Conservation (phyloP, 176 grass and related monocot species). For the Eremochloa ophiuroides region DNA sequence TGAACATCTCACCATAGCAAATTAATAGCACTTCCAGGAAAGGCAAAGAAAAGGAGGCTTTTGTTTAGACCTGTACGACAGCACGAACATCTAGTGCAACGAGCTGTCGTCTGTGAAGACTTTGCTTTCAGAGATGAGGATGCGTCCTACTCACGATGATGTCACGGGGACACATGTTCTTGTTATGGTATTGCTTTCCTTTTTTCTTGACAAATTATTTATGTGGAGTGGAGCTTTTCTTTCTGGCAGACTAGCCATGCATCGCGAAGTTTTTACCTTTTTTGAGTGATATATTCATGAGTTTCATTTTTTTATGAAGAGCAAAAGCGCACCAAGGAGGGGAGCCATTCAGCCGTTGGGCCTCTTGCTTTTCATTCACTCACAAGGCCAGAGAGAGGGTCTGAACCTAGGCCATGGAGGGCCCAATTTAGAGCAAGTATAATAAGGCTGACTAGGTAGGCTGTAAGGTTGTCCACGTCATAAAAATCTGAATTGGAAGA, state of each 20-base stretch:
- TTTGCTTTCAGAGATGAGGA: neutral
- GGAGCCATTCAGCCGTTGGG: neutral
- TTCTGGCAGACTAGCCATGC: neutral
- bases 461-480: no score
- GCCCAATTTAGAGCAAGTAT: no score
- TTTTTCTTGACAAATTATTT: neutral
- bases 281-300: no score
- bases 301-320: neutral
- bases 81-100: slow-evolving; percentile 14
- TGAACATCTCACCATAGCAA: neutral
- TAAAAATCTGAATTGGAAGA: no score
- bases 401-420: neutral
- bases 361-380: neutral
- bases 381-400: neutral
- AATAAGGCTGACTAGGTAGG: no score
- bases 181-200: neutral
- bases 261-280: neutral
- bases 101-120: slow-evolving; percentile 19
- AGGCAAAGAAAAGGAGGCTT: neutral
- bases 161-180: neutral
- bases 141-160: neutral
- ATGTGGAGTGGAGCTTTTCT: neutral
- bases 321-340: neutral
- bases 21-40: neutral
- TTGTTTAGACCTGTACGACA: slow-evolving; percentile 40